phyloP scores from a whole-genome alignment of 306 rosid genomes.

The Castanopsis chinensis region DNA sequence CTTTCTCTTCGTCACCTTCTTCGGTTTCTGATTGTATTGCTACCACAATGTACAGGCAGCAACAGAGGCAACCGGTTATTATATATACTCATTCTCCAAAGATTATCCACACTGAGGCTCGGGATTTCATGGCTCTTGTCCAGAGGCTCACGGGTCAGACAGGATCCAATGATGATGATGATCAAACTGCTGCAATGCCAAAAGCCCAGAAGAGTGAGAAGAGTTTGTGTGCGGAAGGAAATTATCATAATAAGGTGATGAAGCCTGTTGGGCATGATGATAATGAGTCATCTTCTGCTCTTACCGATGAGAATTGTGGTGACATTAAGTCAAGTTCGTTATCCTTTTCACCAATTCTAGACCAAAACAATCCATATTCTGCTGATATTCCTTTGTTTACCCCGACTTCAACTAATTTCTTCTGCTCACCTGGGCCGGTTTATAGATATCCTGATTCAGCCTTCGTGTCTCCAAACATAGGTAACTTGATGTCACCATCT shows the following conservation, averaged over 20 bases:
- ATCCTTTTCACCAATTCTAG: background rate
- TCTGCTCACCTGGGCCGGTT: constrained; percentile 33
- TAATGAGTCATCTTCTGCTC: constrained; percentile 26
- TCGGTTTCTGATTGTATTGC: background rate
- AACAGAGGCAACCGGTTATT: constrained; percentile 57
- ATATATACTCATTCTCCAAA: constrained; percentile 82
- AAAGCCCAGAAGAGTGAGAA: background rate
- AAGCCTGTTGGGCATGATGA: constrained; percentile 2
- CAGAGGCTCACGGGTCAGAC: constrained; percentile 80
- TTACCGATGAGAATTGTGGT: constrained; percentile 27
- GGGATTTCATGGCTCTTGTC: constrained; percentile 83
- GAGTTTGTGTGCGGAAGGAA: background rate
- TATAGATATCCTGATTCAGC: constrained; percentile 42
- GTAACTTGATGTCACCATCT: constrained; percentile 61
- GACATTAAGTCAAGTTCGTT: background rate
- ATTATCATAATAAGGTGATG: background rate
- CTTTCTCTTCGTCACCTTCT: constrained; percentile 1
- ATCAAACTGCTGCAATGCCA: too few relatives aligned
- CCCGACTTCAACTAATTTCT: constrained; percentile 50
- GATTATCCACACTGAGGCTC: constrained; percentile 67
- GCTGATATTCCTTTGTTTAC: constrained; percentile 63
- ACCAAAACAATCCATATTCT: constrained; percentile 7
- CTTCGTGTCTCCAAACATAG: constrained; percentile 36
- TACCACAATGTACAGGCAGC: constrained; percentile 7
- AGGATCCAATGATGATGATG: background rate